These are phyloP conservation scores for Talaromyces rugulosus DNA, from an alignment of 2,329 filamentous ascomycete genomes.

Conservation along the genomic window DNA sequence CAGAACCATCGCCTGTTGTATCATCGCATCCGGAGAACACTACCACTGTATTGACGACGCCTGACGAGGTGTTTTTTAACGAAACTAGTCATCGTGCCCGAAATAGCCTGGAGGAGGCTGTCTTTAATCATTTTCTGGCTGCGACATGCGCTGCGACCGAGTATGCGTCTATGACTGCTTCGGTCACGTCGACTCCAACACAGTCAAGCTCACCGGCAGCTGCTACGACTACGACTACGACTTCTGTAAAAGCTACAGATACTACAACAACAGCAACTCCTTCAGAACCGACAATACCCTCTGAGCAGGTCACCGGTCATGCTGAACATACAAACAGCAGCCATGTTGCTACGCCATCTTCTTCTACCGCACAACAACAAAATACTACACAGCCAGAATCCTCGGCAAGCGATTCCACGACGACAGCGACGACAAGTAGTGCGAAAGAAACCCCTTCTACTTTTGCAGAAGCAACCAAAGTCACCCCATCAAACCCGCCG, in stretches of 20 bases:
- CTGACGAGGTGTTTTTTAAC: background rate
- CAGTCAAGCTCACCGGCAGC: background rate
- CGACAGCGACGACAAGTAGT: background rate
- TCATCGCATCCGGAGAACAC: background rate
- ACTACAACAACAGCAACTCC: background rate
- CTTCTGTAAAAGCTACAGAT: slow-evolving; percentile 1
- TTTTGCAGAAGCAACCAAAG: slow-evolving; percentile 9
- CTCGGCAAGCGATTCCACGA: background rate
- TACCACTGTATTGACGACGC: background rate
- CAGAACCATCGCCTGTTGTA: background rate
- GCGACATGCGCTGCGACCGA: slow-evolving; percentile 5
- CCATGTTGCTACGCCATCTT: background rate
- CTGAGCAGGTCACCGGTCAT: background rate
- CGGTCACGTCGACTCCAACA: background rate
- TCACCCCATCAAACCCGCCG: slow-evolving; percentile 35
- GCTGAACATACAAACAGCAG: background rate
- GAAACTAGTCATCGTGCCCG: background rate
- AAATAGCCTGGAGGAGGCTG: slow-evolving; percentile 8
- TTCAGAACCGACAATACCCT: background rate
- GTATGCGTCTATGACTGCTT: background rate
- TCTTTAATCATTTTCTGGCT: background rate
- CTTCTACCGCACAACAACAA: background rate
- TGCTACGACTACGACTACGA: background rate
- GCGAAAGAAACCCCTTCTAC: slow-evolving; percentile 1
- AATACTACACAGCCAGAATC: background rate